phyloP scores from a whole-genome alignment of 139 green algal species.

The Raphidocelis subcapitata region DNA sequence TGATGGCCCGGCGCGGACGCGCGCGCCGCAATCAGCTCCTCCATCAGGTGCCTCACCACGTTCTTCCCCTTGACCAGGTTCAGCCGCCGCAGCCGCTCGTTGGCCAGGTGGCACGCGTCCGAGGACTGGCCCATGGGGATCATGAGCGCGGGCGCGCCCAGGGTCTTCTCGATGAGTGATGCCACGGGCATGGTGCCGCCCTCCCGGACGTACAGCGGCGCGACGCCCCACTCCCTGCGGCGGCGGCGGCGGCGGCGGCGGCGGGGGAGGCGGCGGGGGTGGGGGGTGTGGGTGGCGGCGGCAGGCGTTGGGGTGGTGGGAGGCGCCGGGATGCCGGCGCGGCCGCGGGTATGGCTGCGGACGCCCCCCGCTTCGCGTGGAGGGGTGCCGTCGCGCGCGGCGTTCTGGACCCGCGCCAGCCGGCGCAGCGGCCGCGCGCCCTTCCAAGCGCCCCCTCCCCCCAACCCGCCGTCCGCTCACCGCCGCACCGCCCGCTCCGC shows the following conservation, averaged over 20 bases:
- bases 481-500: constrained; percentile 70
- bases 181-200: constrained; percentile 92
- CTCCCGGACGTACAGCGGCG: constrained; percentile 83
- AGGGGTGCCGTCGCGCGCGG: too few relatives aligned
- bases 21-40: constrained; percentile 17
- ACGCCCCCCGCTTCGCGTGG: too few relatives aligned
- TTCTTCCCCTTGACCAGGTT: constrained; percentile 89
- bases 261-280: too few relatives aligned
- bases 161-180: constrained; percentile 79
- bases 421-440: too few relatives aligned
- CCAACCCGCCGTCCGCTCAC: too few relatives aligned
- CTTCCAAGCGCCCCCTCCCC: too few relatives aligned
- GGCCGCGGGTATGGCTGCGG: too few relatives aligned
- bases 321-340: too few relatives aligned
- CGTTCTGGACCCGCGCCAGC: too few relatives aligned
- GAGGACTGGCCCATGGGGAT: constrained; percentile 91
- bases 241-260: too few relatives aligned
- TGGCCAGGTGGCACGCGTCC: constrained; percentile 86
- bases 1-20: background rate
- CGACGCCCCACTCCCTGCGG: constrained; percentile 68
- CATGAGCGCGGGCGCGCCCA: constrained; percentile 84
- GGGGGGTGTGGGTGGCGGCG: background rate
- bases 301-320: too few relatives aligned
- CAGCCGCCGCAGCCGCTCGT: constrained; percentile 80
- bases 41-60: constrained; percentile 54